Percentiles rank a stretch among this genome's conserved stretches.
phyloP scores from a whole-genome alignment of 106 monocot genomes.

The Platanthera guangdongensis region DNA sequence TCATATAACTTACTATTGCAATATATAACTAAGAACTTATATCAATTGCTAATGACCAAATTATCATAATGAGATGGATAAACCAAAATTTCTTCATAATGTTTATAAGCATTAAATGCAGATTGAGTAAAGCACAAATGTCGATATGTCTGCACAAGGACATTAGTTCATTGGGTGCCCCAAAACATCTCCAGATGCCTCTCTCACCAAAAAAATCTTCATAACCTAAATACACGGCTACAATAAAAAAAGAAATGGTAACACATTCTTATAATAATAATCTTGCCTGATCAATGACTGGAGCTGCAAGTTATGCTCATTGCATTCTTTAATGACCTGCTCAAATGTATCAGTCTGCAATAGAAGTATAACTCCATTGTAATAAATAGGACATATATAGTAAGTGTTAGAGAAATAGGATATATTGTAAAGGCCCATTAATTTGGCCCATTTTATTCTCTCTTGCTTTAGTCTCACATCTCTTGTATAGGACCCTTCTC shows the following conservation, averaged over 20 bases:
- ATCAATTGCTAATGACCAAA: neutral
- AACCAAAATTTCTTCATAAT: neutral
- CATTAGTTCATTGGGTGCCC: no score
- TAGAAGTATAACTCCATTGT: constrained; percentile 9
- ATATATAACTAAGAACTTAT: neutral
- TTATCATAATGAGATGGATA: neutral
- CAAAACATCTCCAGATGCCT: no score
- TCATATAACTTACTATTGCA: neutral
- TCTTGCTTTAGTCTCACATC: no score
- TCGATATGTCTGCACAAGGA: no score
- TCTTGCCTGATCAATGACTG: constrained; percentile 68
- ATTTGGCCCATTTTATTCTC: no score
- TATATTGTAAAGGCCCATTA: no score
- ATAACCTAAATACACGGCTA: neutral
- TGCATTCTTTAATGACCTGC: constrained; percentile 77
- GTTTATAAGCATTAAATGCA: no score
- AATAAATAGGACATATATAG: constrained; percentile 5
- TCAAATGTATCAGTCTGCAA: constrained; percentile 69
- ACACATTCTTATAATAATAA: neutral
- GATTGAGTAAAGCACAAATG: no score
- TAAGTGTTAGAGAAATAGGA: no score
- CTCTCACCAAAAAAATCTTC: neutral
- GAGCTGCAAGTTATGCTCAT: constrained; percentile 62
- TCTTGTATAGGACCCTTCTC: no score
- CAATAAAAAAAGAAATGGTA: neutral